Conservation (phyloP, 2,329 filamentous ascomycete species). For the Aspergillus unguis region DNA sequence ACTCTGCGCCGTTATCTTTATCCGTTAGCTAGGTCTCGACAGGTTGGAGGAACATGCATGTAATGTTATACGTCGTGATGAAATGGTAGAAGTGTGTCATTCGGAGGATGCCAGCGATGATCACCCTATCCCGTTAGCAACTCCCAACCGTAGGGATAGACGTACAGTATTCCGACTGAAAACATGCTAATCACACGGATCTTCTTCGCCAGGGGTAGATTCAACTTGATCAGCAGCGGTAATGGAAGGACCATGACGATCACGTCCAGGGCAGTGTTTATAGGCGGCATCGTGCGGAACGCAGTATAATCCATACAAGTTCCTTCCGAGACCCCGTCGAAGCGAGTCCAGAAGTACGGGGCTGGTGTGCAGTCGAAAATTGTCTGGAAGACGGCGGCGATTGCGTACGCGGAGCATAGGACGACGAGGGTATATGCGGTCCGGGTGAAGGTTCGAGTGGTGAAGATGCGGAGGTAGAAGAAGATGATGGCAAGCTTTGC, state of each 20-base stretch:
- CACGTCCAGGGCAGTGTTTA: conserved; percentile 4
- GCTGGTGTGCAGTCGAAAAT: conserved; percentile 2
- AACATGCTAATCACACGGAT: conserved; percentile 6
- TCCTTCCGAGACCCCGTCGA: neutral
- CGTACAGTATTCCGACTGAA: conserved; percentile 5
- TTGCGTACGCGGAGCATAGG: neutral
- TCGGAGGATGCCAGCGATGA: conserved; percentile 6
- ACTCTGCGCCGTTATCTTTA: conserved; percentile 9
- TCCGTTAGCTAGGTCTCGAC: neutral
- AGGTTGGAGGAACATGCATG: neutral
- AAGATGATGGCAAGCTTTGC: conserved; percentile 10
- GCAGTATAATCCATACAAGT: conserved; percentile 1
- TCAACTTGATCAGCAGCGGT: neutral
- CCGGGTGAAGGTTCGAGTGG: conserved; percentile 2
- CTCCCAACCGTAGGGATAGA: neutral
- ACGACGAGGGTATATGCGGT: neutral
- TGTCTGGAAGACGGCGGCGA: conserved; percentile 4
- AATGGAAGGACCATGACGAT: conserved; percentile 6
- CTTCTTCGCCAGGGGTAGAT: conserved; percentile 5
- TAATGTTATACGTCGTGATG: conserved; percentile 11
- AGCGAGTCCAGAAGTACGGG: conserved; percentile 7
- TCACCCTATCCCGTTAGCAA: neutral
- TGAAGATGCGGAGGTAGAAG: conserved; percentile 13
- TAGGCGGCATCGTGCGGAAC: conserved; percentile 2
- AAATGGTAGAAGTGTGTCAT: conserved; percentile 7